Base-by-base conservation (phyloP, 106 monocot species). In the Amphibolis antarctica region DNA sequence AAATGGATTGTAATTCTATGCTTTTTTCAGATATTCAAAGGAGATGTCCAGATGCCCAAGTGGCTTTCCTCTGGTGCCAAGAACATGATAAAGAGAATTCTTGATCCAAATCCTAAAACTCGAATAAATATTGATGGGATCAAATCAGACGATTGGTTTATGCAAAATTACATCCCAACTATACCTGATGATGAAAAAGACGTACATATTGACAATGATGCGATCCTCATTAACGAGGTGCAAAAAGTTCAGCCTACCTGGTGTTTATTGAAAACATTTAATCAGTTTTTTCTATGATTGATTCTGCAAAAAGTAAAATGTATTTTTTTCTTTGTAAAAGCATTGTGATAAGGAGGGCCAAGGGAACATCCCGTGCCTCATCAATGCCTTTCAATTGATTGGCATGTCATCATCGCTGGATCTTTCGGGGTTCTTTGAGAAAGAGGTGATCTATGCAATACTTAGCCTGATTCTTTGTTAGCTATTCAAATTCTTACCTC, bases 391-490 rank as follows among this genome's bases (percentile, higher is more conserved):
- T 63, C 78, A 84, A 61, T 65, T 96, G 23, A 96, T 96, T 56
- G 86, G 96, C 29, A 96, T 96, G 96, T 86, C 96, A 55, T 82
- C 89, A 13, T 81, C 24, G 46, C 78, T 96, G 20, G 96, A 96
- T 78, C 86, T 96, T 59, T 96, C 96, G 10, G 96, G 96, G 5
- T 84, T 96, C 25, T 96, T 96, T 26, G 96, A 90, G 73, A 79
- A 82, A 75, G 89, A 90, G 86, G 96, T 96, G 20, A 54, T 26
- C 10, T 56, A 18, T 21, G 15, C 29, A 13, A 49, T 9, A 25
- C 28, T 14, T 69, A 0, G n/a, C 46, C 29, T 27, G 10, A 20
- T 30, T 18, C 30, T 53, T 19, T 0, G 25, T 28, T 18, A 28
- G 27, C 4, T 36, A 47, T 10, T 53, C n/a, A 1, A 53, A 10